Percentiles rank a stretch among this genome's conserved stretches.
Evolutionary conservation across 2,329 filamentous ascomycete species (phyloP).

Genomic region (Cryphonectria nitschkei): DNA sequence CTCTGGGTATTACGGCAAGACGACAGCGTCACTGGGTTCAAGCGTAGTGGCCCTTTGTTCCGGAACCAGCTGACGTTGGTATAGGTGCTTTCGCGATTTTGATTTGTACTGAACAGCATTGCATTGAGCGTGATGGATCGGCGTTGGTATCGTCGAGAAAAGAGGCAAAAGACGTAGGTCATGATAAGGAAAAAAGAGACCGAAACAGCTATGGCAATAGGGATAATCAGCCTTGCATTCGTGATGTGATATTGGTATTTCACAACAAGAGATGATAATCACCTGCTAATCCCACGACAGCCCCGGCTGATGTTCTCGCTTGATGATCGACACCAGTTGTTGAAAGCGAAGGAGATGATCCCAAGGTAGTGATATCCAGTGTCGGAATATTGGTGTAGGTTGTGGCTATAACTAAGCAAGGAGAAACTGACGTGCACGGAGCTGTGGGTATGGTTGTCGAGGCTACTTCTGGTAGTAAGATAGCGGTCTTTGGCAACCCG

Average conservation of each 20-base stretch:
- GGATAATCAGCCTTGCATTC: neutral
- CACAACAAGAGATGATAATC: too few relatives aligned
- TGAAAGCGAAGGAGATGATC: neutral
- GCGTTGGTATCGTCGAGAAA: constrained; percentile 9
- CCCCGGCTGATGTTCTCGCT: neutral
- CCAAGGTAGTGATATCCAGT: neutral
- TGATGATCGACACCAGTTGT: neutral
- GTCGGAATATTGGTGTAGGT: too few relatives aligned
- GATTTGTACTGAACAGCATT: neutral
- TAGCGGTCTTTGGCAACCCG: too few relatives aligned
- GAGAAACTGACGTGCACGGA: too few relatives aligned
- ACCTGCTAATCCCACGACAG: neutral
- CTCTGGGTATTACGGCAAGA: neutral
- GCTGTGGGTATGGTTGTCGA: too few relatives aligned
- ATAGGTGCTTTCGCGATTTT: neutral
- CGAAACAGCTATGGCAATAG: neutral
- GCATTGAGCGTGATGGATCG: constrained; percentile 12
- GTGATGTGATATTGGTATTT: too few relatives aligned
- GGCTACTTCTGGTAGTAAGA: too few relatives aligned
- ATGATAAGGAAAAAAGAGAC: constrained; percentile 11
- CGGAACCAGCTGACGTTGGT: neutral
- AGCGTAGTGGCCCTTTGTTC: neutral
- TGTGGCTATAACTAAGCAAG: too few relatives aligned
- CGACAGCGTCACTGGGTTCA: neutral
- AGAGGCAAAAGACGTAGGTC: constrained; percentile 13